These are phyloP conservation scores for Fonsecaea pedrosoi DNA, from an alignment of 2,329 filamentous ascomycete species.

Conservation along the genomic window DNA sequence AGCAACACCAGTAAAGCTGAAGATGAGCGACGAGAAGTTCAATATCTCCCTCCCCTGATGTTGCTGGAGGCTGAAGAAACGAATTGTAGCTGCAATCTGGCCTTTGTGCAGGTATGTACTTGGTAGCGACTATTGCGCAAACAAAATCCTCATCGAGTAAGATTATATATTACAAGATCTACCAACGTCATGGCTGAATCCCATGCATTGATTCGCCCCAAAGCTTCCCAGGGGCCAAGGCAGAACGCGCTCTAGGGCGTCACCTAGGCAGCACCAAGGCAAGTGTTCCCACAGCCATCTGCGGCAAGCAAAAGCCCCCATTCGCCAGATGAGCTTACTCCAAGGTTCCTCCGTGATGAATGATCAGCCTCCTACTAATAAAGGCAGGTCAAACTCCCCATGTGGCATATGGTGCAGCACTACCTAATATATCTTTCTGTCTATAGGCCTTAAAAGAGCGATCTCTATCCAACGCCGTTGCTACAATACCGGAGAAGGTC, in stretches of 20 bases:
- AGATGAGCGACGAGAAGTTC: not conserved
- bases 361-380: not conserved
- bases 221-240: not conserved
- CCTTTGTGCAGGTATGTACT: conserved; percentile 1
- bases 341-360: conserved; percentile 5
- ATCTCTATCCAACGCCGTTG: not conserved
- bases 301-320: not conserved
- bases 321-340: conserved; percentile 3
- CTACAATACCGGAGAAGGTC: not conserved
- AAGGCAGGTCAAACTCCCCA: not conserved
- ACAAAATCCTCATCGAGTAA: not conserved
- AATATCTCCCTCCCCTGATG: not conserved
- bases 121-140: not conserved
- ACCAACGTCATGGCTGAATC: conserved; percentile 19
- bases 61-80: not conserved
- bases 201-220: conserved; percentile 20
- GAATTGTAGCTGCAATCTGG: conserved; percentile 3
- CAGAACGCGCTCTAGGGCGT: not conserved
- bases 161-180: not conserved
- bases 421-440: not conserved
- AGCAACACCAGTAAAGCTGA: not conserved
- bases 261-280: not conserved
- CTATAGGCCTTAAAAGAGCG: not conserved
- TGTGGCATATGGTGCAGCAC: conserved; percentile 1
- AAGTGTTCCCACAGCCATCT: not conserved